Percentiles rank a stretch among this genome's conserved stretches.
These are phyloP conservation scores for Eucalyptus curtisii DNA, from an alignment of 345 rosid species.

Conservation along the genomic window DNA sequence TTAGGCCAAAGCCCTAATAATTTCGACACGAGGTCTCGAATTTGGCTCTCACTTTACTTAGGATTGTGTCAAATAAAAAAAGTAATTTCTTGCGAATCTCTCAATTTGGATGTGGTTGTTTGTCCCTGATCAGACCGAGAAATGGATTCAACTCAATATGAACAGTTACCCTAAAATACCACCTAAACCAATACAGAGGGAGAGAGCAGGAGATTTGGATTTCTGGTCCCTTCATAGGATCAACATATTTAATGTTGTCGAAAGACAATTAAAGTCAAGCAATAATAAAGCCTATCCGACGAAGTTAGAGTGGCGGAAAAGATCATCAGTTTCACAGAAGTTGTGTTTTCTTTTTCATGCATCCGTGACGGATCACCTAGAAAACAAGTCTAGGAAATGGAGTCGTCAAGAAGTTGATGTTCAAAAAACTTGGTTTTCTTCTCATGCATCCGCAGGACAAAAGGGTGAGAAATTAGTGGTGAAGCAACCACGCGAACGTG, in stretches of 20 bases:
- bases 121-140: neutral
- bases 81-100: neutral
- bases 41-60: neutral
- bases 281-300: neutral
- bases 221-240: neutral
- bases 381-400: neutral
- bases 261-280: too few species aligned
- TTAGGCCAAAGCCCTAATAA: neutral
- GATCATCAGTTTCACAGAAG: neutral
- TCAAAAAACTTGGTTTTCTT: neutral
- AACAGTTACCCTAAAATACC: neutral
- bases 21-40: neutral
- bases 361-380: neutral
- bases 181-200: neutral
- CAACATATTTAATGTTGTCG: neutral
- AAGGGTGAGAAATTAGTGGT: neutral
- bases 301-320: rapidly evolving
- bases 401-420: neutral
- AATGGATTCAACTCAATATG: neutral
- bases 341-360: neutral
- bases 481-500: neutral
- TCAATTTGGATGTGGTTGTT: rapidly evolving
- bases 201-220: neutral
- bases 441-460: neutral
- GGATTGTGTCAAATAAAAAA: neutral